phyloP scores from a whole-genome alignment of 805 yeast genomes.

The Metschnikowia aberdeeniae region DNA sequence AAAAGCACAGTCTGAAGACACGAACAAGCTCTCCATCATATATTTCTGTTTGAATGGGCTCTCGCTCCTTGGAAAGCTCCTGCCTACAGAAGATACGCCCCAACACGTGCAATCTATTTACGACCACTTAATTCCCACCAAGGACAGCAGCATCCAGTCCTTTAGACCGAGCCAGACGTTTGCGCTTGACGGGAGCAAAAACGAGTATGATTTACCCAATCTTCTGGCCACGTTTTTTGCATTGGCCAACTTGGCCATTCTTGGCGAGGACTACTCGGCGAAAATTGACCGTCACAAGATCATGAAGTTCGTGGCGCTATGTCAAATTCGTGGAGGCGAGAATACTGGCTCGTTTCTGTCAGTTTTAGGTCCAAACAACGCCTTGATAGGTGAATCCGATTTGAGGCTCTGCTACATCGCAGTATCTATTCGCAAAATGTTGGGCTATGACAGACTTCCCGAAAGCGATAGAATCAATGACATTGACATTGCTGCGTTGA shows the following conservation, averaged over 20 bases:
- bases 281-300: conserved; percentile 42
- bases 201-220: conserved; percentile 55
- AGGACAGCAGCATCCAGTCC: conserved; percentile 34
- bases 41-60: conserved; percentile 68
- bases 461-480: conserved; percentile 24
- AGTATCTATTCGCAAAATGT: conserved; percentile 51
- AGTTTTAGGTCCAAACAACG: conserved; percentile 21
- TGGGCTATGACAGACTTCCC: conserved; percentile 35
- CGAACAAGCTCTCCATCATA: conserved; percentile 63
- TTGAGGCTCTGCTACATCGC: conserved; percentile 75
- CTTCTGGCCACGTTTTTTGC: conserved; percentile 78
- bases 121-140: conserved; percentile 35
- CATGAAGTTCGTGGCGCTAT: conserved; percentile 50
- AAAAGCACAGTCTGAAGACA: conserved; percentile 57
- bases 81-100: conserved; percentile 18
- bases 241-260: conserved; percentile 49
- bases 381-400: conserved; percentile 62
- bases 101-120: conserved; percentile 43
- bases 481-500: conserved; percentile 41
- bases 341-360: conserved; percentile 34
- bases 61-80: conserved; percentile 38
- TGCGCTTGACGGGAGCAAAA: conserved; percentile 17
- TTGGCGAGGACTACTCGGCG: conserved; percentile 40
- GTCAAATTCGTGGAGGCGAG: conserved; percentile 47
- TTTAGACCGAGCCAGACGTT: conserved; percentile 60